Percentiles rank a stretch among this genome's conserved stretches.
These are phyloP conservation scores for Corylus americana DNA, from an alignment of 306 rosid species.

Conservation along the genomic window DNA sequence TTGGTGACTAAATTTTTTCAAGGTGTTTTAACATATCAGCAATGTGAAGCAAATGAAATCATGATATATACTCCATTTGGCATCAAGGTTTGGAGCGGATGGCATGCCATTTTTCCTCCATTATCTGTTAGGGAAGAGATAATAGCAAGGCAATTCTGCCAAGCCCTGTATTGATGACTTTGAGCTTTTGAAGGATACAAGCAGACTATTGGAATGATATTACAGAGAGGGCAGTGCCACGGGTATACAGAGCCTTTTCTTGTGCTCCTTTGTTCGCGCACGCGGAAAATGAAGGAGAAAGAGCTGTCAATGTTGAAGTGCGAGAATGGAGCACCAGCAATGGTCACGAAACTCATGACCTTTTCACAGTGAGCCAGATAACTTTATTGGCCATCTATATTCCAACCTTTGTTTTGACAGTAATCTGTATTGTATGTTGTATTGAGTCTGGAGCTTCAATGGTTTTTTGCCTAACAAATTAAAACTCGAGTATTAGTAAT, in stretches of 20 bases:
- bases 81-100: neutral
- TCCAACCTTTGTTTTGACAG: too few relatives aligned
- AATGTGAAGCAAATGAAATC: too few relatives aligned
- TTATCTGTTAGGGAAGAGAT: slow-evolving; percentile 43
- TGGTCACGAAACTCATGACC: slow-evolving; percentile 31
- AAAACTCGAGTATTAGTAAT: too few relatives aligned
- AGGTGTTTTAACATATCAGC: neutral
- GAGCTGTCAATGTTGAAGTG: slow-evolving; percentile 60
- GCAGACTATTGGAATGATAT: slow-evolving; percentile 88
- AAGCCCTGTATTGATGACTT: slow-evolving; percentile 61
- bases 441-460: too few relatives aligned
- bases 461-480: too few relatives aligned
- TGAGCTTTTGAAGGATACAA: slow-evolving; percentile 78
- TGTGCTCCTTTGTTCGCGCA: slow-evolving; percentile 13
- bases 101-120: neutral
- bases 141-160: slow-evolving; percentile 78
- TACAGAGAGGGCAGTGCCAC: slow-evolving; percentile 83
- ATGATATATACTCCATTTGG: neutral
- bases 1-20: neutral
- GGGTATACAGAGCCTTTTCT: slow-evolving; percentile 46
- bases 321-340: slow-evolving; percentile 72
- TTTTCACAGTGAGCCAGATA: slow-evolving; percentile 46
- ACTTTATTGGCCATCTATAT: slow-evolving; percentile 74
- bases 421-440: too few relatives aligned
- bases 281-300: slow-evolving; percentile 46